Base-by-base conservation (phyloP, 1,139 yeast genomes). In the Cylindricascospora bacillispora region DNA sequence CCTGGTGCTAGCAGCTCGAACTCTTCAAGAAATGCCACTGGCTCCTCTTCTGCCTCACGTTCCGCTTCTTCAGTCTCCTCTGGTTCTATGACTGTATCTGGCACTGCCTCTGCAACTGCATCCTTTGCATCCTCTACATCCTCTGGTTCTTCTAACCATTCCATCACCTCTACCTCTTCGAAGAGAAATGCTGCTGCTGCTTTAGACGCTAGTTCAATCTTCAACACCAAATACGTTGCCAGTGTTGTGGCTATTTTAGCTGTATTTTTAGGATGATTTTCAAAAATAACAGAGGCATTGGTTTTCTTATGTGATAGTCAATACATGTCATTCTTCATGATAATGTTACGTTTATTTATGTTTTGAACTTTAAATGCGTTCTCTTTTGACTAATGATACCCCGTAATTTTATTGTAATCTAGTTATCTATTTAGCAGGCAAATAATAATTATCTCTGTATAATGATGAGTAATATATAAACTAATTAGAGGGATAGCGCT, bases 121-220 rank as follows among this genome's bases (percentile, higher is more conserved):
- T 20, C 35, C 21, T 15, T 32, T 15, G 24, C 35, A 22, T 21
- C 38, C 25, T 21, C 38, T 13, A 24, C 34, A 10, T 27, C 40
- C 1, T 26, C 36, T 13, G 20, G 31, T 20, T 14, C 14, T 12
- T 26, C 28, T 22, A 13, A 15, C 15, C 12, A 27, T 19, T 18
- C 32, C 11, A 14, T 35, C 5, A 20, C 37, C 3, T 31, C 38
- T 15, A 16, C 29, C n/a, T 25, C 24, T 15, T 15, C 28, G 11
- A 31, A 31, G 25, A 28, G 34, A 17, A 30, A 29, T 29, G 36
- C 31, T 26, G 45, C 33, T 22, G 34, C 27, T 13, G 22, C 28
- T 10, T 18, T 33, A 15, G 15, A 34, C 12, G 30, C 29, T 14
- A 32, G 27, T 22, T 16, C n/a, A n/a, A n/a, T 26, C 29, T 31